Conservation (phyloP, 1,284 basidiomycete genomes). For the Stygiomarasmius scandens region DNA sequence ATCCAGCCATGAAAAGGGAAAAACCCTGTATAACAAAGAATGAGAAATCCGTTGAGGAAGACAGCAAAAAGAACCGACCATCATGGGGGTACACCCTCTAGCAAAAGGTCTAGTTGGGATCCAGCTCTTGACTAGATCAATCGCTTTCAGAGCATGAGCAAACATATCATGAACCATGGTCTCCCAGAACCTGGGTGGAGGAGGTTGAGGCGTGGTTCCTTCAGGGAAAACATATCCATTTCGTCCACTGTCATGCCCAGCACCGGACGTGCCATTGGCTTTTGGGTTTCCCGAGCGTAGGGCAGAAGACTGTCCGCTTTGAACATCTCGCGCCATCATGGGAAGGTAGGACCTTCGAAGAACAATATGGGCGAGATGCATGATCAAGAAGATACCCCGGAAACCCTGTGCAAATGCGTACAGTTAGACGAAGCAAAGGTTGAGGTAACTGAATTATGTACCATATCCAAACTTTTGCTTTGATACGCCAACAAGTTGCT, state of each 20-base stretch:
- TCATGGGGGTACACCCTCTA: constrained; percentile 20
- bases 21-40: constrained; percentile 12
- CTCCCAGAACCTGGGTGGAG: constrained; percentile 17
- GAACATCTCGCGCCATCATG: constrained; percentile 20
- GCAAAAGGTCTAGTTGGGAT: constrained; percentile 19
- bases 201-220: constrained; percentile 1
- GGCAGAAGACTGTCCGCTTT: constrained; percentile 10
- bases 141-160: constrained; percentile 18
- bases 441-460: neutral
- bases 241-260: neutral
- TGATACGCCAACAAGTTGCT: constrained; percentile 18
- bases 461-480: constrained; percentile 15
- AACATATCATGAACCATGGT: constrained; percentile 22
- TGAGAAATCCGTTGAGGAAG: neutral
- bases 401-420: constrained; percentile 10
- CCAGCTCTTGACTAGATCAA: constrained; percentile 19
- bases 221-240: constrained; percentile 1
- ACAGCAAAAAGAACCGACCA: constrained; percentile 8
- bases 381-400: constrained; percentile 17
- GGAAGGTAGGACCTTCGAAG: constrained; percentile 18
- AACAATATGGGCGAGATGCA: constrained; percentile 19
- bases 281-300: constrained; percentile 6
- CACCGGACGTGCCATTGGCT: neutral
- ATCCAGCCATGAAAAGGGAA: constrained; percentile 19
- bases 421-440: neutral